phyloP scores from a whole-genome alignment of 257 asterid genomes.

The Orobanche coerulescens region DNA sequence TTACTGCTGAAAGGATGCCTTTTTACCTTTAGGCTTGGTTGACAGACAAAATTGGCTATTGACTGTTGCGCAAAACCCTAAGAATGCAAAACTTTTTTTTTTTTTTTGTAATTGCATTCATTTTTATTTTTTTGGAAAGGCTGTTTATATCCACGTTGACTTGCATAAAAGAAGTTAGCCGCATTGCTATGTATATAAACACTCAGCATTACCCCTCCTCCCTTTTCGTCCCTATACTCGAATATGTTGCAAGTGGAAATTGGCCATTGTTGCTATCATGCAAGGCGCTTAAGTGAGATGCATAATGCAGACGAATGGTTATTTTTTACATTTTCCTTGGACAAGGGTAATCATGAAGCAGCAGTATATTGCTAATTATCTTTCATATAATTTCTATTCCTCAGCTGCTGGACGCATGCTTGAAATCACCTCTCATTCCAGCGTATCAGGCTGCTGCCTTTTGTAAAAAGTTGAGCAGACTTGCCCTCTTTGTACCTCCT shows the following conservation, averaged over 20 bases:
- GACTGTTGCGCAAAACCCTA: background rate
- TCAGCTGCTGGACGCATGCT: conserved; percentile 92
- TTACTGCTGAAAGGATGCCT: conserved; percentile 5
- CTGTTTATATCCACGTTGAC: background rate
- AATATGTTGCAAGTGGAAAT: background rate
- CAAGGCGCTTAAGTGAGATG: background rate
- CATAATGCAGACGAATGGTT: background rate
- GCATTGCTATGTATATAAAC: background rate
- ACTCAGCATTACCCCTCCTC: background rate
- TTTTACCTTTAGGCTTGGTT: background rate
- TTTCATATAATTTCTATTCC: conserved; percentile 7
- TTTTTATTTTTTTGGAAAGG: background rate
- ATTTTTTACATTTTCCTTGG: conserved; percentile 1
- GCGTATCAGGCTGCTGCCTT: conserved; percentile 94
- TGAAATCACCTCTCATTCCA: conserved; percentile 92
- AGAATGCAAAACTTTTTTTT: background rate
- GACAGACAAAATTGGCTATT: background rate
- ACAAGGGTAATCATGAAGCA: background rate
- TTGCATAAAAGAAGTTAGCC: background rate
- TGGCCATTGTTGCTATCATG: background rate
- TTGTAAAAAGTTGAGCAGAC: conserved; percentile 85
- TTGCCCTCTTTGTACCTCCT: conserved; percentile 71
- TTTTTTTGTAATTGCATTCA: no score
- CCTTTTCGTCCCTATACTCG: background rate
- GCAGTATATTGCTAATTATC: conserved; percentile 3